These are phyloP conservation scores for Platanthera zijinensis DNA, from an alignment of 106 monocot species.

Conservation along the genomic window DNA sequence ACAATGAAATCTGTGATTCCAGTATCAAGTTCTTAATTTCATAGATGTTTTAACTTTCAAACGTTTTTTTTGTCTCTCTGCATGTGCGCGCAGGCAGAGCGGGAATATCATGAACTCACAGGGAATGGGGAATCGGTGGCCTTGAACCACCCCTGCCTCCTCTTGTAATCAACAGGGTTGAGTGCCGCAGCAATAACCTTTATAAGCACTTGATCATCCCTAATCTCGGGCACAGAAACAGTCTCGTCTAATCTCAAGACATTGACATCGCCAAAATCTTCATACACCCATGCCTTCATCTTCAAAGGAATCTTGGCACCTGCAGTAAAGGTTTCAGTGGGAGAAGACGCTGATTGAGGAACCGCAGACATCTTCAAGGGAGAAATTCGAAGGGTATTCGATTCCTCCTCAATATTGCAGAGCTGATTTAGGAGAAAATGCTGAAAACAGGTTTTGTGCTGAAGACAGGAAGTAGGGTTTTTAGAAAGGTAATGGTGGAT, in stretches of 20 bases:
- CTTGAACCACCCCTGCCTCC: slow-evolving; percentile 78
- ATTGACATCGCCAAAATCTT: slow-evolving; percentile 60
- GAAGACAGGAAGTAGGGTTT: too few species aligned
- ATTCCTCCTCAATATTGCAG: neutral
- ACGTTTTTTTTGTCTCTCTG: too few species aligned
- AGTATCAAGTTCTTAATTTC: too few species aligned
- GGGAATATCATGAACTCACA: slow-evolving; percentile 21
- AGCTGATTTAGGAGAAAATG: neutral
- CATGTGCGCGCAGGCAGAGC: too few species aligned
- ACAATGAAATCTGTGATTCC: too few species aligned
- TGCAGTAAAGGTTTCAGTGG: slow-evolving; percentile 9
- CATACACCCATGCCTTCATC: slow-evolving; percentile 85
- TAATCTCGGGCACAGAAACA: slow-evolving; percentile 48
- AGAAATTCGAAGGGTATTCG: neutral
- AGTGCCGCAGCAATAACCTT: slow-evolving; percentile 74
- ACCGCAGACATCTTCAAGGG: slow-evolving; percentile 9
- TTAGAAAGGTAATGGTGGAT: too few species aligned
- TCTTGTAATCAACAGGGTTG: slow-evolving; percentile 87
- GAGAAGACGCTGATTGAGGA: slow-evolving; percentile 9
- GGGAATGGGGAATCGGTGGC: slow-evolving; percentile 73
- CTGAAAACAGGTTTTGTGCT: too few species aligned
- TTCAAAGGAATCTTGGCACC: slow-evolving; percentile 24
- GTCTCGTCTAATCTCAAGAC: slow-evolving; percentile 47
- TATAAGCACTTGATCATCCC: slow-evolving; percentile 77
- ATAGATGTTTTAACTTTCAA: too few species aligned